Conservation (phyloP, 192 early-diverging fungal genomes). For the Jimgerdemannia flammicorona region DNA sequence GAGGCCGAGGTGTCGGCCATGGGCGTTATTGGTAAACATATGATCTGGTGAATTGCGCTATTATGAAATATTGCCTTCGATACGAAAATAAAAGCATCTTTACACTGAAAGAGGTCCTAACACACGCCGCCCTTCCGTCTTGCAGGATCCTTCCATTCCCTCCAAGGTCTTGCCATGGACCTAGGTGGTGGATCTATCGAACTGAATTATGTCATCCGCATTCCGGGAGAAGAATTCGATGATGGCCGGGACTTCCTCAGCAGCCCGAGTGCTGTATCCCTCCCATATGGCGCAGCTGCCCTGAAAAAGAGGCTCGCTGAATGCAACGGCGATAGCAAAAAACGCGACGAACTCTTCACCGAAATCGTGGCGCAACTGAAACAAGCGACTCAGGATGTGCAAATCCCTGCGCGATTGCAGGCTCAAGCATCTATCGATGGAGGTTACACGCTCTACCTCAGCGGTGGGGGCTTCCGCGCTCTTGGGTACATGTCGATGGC, state of each 20-base stretch:
- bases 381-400: slow-evolving; percentile 23
- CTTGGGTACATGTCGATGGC: slow-evolving; percentile 54
- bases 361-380: slow-evolving; percentile 36
- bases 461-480: slow-evolving; percentile 52
- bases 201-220: slow-evolving; percentile 47
- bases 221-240: slow-evolving; percentile 5
- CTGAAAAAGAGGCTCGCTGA: slow-evolving; percentile 35
- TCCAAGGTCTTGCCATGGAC: slow-evolving; percentile 51
- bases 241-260: slow-evolving; percentile 22
- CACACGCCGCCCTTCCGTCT: background rate
- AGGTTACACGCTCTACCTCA: slow-evolving; percentile 44
- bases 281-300: slow-evolving; percentile 50
- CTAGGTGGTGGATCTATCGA: slow-evolving; percentile 54
- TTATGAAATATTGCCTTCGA: background rate
- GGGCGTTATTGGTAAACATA: slow-evolving; percentile 42
- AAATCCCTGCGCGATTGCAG: slow-evolving; percentile 5
- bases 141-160: slow-evolving; percentile 42
- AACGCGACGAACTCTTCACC: slow-evolving; percentile 10
- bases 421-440: slow-evolving; percentile 18
- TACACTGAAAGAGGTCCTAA: background rate
- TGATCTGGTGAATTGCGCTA: background rate
- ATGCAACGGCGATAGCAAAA: slow-evolving; percentile 17
- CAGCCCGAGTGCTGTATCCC: slow-evolving; percentile 27
- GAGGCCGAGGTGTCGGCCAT: slow-evolving; percentile 49
- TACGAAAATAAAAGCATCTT: background rate